Base-by-base conservation (phyloP, 768 basidiomycete genomes). In the Boletus rex-veris region DNA sequence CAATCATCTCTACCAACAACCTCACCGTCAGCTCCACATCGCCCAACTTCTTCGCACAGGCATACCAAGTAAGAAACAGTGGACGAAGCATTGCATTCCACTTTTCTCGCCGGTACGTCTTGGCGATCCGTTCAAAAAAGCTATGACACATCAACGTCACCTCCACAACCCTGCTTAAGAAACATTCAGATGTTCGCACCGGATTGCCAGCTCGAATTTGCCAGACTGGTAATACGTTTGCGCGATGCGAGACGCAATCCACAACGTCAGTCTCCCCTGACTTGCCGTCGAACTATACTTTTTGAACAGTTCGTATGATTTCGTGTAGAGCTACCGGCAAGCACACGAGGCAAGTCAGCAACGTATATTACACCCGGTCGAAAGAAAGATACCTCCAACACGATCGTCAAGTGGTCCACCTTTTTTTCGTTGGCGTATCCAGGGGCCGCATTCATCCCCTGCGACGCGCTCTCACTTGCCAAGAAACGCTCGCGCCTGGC, bases 281-380 rank as follows among this genome's bases (percentile, higher is more conserved):
- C 78, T 80, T 18, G 73, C 64, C 35, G 73, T 58, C 1, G 80
- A 71, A 40, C 74, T 76, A 63, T 90, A 81, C 60, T 83, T 86
- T 74, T 96, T 98, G 76, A 97, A 92, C 11, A 93, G 68, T 60
- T 96, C 92, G 70, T 99, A 98, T 2, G 97, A 79, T 64, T 95
- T 93, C 7, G 92, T 97, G 66, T 93, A 95, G 2, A 99, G 78
- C 92, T 95, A 50, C 42, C 24, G n/a, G n/a, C n/a, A n/a, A n/a
- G n/a, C n/a, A n/a, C 11, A 33, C 33, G 33, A 35, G 31, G 12
- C 3, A 39, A 2, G 41, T 55, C n/a, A 45, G 19, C 45, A 41
- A 63, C 30, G 14, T 7, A 14, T 14, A 14, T 8, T 28, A 8
- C 7, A 28, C 7, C 5, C 7, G 26, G 54, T 18, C 30, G 9